phyloP scores from a whole-genome alignment of 306 rosid species.

The Vigna mungo region DNA sequence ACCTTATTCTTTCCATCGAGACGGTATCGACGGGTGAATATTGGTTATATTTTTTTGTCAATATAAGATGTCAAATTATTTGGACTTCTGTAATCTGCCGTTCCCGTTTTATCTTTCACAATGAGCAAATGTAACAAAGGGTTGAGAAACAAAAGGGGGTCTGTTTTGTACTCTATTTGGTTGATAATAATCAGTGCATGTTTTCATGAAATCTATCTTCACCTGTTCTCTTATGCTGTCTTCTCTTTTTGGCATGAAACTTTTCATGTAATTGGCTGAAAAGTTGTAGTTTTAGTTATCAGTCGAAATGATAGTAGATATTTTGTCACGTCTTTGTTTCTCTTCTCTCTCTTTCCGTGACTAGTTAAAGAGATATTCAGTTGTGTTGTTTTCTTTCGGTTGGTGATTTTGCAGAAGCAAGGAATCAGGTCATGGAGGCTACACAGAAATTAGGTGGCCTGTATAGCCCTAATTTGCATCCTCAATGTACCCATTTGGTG shows the following conservation, averaged over 20 bases:
- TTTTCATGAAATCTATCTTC: conserved; percentile 19
- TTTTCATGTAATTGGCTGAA: conserved; percentile 28
- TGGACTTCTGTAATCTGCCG: neutral
- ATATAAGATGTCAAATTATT: conserved; percentile 23
- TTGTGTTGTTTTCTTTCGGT: conserved; percentile 36
- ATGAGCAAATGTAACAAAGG: conserved; percentile 4
- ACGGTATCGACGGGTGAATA: conserved; percentile 6
- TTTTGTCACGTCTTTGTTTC: conserved; percentile 3
- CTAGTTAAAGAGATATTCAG: neutral
- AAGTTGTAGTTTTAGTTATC: conserved; percentile 5
- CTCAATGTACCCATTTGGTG: conserved; percentile 98
- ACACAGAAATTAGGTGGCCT: conserved; percentile 89
- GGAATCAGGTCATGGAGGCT: conserved; percentile 98
- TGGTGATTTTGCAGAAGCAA: conserved; percentile 82
- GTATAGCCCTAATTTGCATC: conserved; percentile 91
- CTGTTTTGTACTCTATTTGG: conserved; percentile 18
- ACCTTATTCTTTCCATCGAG: conserved; percentile 11
- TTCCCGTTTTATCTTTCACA: conserved; percentile 7
- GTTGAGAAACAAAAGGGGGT: conserved; percentile 13
- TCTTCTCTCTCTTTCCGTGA: neutral
- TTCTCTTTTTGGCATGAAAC: conserved; percentile 19
- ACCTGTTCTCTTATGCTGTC: conserved; percentile 12
- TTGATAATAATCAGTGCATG: conserved; percentile 1
- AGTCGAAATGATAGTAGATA: conserved; percentile 2
- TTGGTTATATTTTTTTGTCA: conserved; percentile 27